Percentiles rank a stretch among this genome's conserved stretches.
Conservation (phyloP, 164 flowering plant species). For the Tetracentron sinense region DNA sequence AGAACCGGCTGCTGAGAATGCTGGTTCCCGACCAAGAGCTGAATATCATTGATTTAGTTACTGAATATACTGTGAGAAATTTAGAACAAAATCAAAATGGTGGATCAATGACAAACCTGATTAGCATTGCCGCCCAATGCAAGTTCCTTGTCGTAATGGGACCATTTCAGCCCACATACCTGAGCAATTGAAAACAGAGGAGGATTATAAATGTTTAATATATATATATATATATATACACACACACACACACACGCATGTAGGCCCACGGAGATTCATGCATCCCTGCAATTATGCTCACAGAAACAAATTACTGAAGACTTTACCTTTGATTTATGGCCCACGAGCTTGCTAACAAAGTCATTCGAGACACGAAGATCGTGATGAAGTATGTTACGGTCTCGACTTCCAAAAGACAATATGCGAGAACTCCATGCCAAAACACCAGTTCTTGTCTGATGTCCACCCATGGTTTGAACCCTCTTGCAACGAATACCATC, state of each 20-base stretch:
- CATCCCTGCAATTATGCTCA: not conserved
- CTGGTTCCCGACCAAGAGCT: constrained; percentile 96
- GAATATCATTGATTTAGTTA: constrained; percentile 20
- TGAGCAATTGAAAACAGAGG: constrained; percentile 20
- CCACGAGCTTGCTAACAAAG: constrained; percentile 70
- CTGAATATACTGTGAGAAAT: not conserved
- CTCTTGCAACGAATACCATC: constrained; percentile 88
- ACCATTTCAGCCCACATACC: constrained; percentile 99
- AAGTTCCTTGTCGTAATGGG: constrained; percentile 94
- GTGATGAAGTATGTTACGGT: constrained; percentile 84
- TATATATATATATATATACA: too few species aligned
- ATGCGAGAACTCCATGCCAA: constrained; percentile 93
- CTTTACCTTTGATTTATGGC: constrained; percentile 94
- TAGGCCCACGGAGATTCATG: too few species aligned
- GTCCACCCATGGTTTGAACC: constrained; percentile 84
- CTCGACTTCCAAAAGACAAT: constrained; percentile 94
- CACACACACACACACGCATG: too few species aligned
- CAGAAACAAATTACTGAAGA: not conserved
- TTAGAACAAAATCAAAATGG: constrained; percentile 4
- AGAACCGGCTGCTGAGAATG: constrained; percentile 77
- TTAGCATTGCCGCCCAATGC: constrained; percentile 99
- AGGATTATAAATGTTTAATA: not conserved
- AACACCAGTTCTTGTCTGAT: constrained; percentile 95
- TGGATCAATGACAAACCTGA: constrained; percentile 50
- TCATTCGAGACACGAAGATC: constrained; percentile 88